phyloP scores from a whole-genome alignment of 1,284 basidiomycete species.

The Leccinum angustisporum region DNA sequence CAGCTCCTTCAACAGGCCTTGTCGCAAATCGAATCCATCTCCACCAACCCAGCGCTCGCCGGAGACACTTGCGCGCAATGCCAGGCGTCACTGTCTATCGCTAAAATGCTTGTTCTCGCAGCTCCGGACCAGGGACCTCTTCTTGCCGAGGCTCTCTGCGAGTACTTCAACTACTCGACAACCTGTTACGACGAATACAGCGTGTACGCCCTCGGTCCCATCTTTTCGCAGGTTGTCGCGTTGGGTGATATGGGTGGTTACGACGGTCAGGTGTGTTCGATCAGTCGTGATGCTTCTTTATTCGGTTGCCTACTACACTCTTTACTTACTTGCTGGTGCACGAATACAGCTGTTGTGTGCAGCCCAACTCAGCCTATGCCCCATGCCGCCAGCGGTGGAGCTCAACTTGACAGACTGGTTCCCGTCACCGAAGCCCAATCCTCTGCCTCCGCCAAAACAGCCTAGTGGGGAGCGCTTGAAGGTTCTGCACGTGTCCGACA shows the following conservation, averaged over 20 bases:
- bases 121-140: conserved; percentile 60
- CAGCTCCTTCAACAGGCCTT: conserved; percentile 49
- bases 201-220: conserved; percentile 48
- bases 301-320: not conserved
- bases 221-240: conserved; percentile 64
- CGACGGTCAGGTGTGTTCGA: conserved; percentile 57
- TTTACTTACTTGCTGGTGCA: conserved; percentile 18
- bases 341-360: conserved; percentile 48
- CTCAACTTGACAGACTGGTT: conserved; percentile 58
- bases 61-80: conserved; percentile 60
- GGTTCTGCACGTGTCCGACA: conserved; percentile 73
- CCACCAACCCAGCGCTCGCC: conserved; percentile 46
- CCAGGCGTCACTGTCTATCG: conserved; percentile 55
- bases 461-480: conserved; percentile 66
- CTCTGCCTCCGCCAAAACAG: conserved; percentile 52
- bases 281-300: not conserved
- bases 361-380: conserved; percentile 48
- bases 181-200: conserved; percentile 53
- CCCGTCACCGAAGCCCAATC: conserved; percentile 64
- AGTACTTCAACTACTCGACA: conserved; percentile 50
- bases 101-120: conserved; percentile 62
- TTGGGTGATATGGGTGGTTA: conserved; percentile 63
- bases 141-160: conserved; percentile 59
- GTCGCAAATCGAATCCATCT: conserved; percentile 52
- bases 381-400: conserved; percentile 49